Base-by-base conservation (phyloP, 495 filamentous ascomycete species). In the Penicillium paxilli region DNA sequence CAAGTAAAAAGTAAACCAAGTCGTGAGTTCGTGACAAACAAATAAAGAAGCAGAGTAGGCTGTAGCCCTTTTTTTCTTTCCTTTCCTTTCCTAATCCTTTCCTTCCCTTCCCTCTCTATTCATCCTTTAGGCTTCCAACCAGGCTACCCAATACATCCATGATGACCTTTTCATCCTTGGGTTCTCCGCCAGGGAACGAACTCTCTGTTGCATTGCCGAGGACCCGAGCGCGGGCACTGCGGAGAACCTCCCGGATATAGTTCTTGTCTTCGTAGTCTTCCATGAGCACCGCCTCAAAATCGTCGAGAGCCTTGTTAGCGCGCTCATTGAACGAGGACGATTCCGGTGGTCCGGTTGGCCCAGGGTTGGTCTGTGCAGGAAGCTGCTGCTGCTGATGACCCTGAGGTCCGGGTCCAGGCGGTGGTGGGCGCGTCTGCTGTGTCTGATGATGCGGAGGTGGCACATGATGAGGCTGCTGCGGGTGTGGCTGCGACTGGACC, bases 211-310 rank as follows among this genome's bases (percentile, higher is more conserved):
- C 71, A 48, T 69, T 59, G 16, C 72, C 75, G 19, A 78, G 47
- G 6, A 69, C 73, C 11, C 73, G 75, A n/a, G 75, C 75, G 14
- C 75, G 72, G 9, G 75, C 73, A 56, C 75, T 78, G 51, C 73
- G 73, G n/a, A 78, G 72, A 20, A 78, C 75, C 54, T 75, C 72
- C 16, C 72, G 71, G 57, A 78, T 78, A 58, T 78, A 78, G 59
- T 78, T 74, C 62, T 77, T 78, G 51, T 78, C 75, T 42, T 77
- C 73, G 49, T 77, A 78, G 47, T 78, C 75, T 42, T 78, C 73
- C 69, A 77, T 72, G 12, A 78, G 65, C 19, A 78, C 72, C 30
- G 70, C 67, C 46, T 78, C 75, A 40, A 78, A 78, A 55, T 76
- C 73, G 52, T 78, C 75, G 46, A 78, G 75, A n/a, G 75, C 73